These are phyloP conservation scores for Wickerhamiella azymoides DNA, from an alignment of 805 yeast genomes.

Conservation along the genomic window DNA sequence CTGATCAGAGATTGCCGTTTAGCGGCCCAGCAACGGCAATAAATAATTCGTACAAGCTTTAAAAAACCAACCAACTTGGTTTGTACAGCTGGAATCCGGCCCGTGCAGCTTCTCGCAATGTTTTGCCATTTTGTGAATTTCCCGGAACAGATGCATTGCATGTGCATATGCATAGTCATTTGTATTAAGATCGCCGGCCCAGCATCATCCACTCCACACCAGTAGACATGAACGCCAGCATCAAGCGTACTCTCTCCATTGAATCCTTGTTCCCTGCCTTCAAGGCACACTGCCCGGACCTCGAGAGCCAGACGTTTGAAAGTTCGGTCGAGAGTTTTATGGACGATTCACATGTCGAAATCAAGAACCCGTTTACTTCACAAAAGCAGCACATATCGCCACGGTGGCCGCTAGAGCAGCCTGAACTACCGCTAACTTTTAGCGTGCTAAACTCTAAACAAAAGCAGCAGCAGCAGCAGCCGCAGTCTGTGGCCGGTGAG, in stretches of 20 bases:
- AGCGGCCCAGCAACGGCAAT: too few relatives aligned
- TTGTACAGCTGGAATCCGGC: too few relatives aligned
- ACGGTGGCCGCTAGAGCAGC: conserved; percentile 13
- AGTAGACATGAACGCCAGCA: neutral
- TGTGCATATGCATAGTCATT: neutral
- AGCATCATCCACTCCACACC: neutral
- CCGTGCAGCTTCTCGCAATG: too few relatives aligned
- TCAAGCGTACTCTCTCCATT: neutral
- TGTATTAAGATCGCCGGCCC: neutral
- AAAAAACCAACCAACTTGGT: too few relatives aligned
- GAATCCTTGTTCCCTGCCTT: neutral
- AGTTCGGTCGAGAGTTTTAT: too few relatives aligned
- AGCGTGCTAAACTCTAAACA: conserved; percentile 13
- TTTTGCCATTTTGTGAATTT: too few relatives aligned
- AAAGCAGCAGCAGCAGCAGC: neutral
- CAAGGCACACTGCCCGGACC: conserved; percentile 5
- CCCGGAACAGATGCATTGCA: neutral
- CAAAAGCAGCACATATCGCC: neutral
- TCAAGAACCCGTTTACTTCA: neutral
- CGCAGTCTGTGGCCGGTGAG: neutral
- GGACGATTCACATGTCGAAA: neutral
- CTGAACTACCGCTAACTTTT: conserved; percentile 18
- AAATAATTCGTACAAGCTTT: too few relatives aligned
- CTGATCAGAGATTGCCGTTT: too few relatives aligned
- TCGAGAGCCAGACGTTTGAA: neutral